These are phyloP conservation scores for Protea cynaroides DNA, from an alignment of 164 flowering plant genomes.

Conservation along the genomic window DNA sequence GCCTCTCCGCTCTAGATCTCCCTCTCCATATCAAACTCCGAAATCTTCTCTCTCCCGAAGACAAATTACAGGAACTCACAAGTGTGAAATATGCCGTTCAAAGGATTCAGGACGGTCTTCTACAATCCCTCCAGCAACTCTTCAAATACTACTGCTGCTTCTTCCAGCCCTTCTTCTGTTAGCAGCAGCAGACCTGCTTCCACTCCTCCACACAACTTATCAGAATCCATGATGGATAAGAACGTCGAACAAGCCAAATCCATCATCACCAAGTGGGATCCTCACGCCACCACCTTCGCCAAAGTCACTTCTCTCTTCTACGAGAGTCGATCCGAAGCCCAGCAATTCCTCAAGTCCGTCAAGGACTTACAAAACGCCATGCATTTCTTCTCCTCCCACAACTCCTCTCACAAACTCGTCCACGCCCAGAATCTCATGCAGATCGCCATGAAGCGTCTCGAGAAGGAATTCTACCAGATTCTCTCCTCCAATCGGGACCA, in stretches of 20 bases:
- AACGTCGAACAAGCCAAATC: constrained; percentile 26
- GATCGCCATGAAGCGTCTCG: constrained; percentile 52
- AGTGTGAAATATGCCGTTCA: too few species aligned
- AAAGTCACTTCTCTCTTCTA: constrained; percentile 31
- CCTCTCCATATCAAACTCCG: too few species aligned
- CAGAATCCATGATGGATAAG: constrained; percentile 42
- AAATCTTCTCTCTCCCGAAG: too few species aligned
- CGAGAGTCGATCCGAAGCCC: constrained; percentile 37
- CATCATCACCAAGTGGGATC: constrained; percentile 39
- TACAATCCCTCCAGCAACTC: too few species aligned
- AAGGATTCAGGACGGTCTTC: too few species aligned
- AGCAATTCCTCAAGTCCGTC: constrained; percentile 30
- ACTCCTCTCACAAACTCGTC: constrained; percentile 31
- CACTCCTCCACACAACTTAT: constrained; percentile 22
- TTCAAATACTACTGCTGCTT: too few species aligned
- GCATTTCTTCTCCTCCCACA: constrained; percentile 30
- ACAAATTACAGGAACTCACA: too few species aligned
- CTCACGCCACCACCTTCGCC: constrained; percentile 9
- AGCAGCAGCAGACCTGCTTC: background rate
- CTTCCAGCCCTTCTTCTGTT: too few species aligned
- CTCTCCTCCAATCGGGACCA: constrained; percentile 34
- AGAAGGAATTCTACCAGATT: constrained; percentile 57
- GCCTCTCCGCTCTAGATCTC: too few species aligned
- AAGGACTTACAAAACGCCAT: constrained; percentile 44
- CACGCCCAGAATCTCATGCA: constrained; percentile 51